Evolutionary conservation across 768 basidiomycete species (phyloP).

Genomic region (Leccinum truebloodii): DNA sequence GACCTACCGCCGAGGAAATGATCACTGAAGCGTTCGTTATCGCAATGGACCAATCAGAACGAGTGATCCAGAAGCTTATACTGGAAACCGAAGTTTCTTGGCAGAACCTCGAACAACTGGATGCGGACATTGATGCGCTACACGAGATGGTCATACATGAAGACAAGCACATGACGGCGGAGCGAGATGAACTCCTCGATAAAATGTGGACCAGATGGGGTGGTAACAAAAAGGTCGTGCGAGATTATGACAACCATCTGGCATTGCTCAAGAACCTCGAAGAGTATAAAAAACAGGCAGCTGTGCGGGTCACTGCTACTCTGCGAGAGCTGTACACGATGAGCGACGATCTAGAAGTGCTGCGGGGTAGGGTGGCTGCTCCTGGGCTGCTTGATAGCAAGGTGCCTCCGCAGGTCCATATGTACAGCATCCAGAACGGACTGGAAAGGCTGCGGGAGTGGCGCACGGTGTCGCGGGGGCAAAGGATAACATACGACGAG

Average conservation of each 20-base stretch:
- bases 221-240: slow-evolving; percentile 48
- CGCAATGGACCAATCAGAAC: slow-evolving; percentile 61
- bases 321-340: slow-evolving; percentile 61
- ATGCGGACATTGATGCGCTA: slow-evolving; percentile 56
- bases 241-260: slow-evolving; percentile 53
- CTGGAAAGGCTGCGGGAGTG: slow-evolving; percentile 57
- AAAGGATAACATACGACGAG: slow-evolving; percentile 44
- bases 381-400: slow-evolving; percentile 61
- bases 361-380: slow-evolving; percentile 69
- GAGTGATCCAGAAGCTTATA: slow-evolving; percentile 53
- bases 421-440: slow-evolving; percentile 67
- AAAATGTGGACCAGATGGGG: slow-evolving; percentile 72
- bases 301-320: slow-evolving; percentile 65
- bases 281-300: slow-evolving; percentile 59
- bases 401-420: slow-evolving; percentile 72
- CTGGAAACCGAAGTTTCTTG: slow-evolving; percentile 64
- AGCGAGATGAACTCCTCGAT: slow-evolving; percentile 56
- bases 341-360: slow-evolving; percentile 75
- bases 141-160: slow-evolving; percentile 65
- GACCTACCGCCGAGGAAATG: slow-evolving; percentile 41
- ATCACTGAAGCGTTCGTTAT: slow-evolving; percentile 56
- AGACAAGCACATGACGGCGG: slow-evolving; percentile 44
- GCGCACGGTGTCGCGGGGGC: slow-evolving; percentile 51
- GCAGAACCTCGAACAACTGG: slow-evolving; percentile 58
- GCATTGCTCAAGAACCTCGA: slow-evolving; percentile 54